Conservation (phyloP, 805 yeast species). For the Candida awuae region DNA sequence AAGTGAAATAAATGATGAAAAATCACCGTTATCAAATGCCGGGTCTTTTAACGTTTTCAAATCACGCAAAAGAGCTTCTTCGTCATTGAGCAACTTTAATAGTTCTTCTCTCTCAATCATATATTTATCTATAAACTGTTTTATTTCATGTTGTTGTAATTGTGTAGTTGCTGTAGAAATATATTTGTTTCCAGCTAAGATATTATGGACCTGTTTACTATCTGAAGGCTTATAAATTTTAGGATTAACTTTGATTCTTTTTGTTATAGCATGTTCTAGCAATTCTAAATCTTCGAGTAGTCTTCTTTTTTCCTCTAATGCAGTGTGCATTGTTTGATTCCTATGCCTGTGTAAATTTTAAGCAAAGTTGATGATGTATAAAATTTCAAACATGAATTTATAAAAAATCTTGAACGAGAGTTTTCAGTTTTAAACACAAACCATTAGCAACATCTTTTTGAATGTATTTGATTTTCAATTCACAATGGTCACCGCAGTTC, state of each 20-base stretch:
- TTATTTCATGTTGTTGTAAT: slow-evolving; percentile 63
- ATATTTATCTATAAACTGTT: slow-evolving; percentile 41
- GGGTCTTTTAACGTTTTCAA: slow-evolving; percentile 19
- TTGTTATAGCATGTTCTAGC: slow-evolving; percentile 58
- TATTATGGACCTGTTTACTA: slow-evolving; percentile 20
- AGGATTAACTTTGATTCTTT: slow-evolving; percentile 57
- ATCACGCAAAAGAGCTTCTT: not conserved
- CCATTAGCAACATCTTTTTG: no score
- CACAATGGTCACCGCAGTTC: slow-evolving; percentile 31
- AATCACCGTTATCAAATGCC: slow-evolving; percentile 1
- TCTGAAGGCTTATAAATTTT: slow-evolving; percentile 33
- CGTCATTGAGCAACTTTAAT: slow-evolving; percentile 13
- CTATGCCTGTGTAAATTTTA: not conserved
- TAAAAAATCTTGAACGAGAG: no score
- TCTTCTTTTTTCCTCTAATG: slow-evolving; percentile 32
- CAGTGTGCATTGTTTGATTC: slow-evolving; percentile 9
- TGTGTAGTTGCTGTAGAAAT: slow-evolving; percentile 44
- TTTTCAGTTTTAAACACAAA: no score
- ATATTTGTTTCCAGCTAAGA: slow-evolving; percentile 28
- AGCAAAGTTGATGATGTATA: no score
- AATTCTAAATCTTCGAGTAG: slow-evolving; percentile 59
- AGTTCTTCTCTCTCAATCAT: slow-evolving; percentile 23
- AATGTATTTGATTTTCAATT: not conserved
- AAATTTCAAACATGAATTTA: no score
- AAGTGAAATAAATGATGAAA: not conserved